A percentile compares a stretch with the other conserved stretches of the same genome.
phyloP scores from a whole-genome alignment of 2,329 filamentous ascomycete genomes.

The Paracoccidioides lutzii region DNA sequence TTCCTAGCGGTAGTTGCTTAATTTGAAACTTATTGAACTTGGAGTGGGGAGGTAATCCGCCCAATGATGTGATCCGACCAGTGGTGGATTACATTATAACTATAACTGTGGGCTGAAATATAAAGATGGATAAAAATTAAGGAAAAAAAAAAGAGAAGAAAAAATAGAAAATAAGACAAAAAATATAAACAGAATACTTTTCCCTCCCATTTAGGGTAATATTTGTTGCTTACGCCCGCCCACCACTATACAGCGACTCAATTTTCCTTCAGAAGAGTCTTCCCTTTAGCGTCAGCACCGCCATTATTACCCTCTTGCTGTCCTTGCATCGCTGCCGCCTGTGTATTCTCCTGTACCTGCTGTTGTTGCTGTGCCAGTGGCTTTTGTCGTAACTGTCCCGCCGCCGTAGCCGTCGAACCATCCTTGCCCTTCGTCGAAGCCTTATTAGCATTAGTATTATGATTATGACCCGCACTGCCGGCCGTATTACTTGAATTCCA shows the following conservation, averaged over 20 bases:
- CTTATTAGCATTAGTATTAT: conserved; percentile 20
- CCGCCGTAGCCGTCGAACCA: background rate
- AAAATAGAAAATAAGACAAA: background rate
- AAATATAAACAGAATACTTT: background rate
- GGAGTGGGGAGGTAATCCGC: too few species aligned
- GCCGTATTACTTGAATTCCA: conserved; percentile 25
- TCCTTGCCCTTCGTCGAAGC: conserved; percentile 6
- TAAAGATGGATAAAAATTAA: background rate
- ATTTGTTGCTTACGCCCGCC: background rate
- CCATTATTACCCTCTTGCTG: background rate
- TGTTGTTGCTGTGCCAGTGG: background rate
- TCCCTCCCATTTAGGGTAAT: background rate
- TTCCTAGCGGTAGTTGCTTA: too few species aligned
- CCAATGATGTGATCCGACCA: too few species aligned
- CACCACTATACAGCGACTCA: conserved; percentile 7
- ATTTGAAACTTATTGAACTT: too few species aligned
- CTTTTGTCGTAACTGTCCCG: too few species aligned
- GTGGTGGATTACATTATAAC: too few species aligned
- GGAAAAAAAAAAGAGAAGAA: background rate
- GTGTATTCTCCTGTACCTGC: background rate
- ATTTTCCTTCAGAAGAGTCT: conserved; percentile 7
- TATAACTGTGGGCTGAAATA: too few species aligned
- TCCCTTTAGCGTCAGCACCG: conserved; percentile 4
- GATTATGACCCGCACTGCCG: conserved; percentile 5
- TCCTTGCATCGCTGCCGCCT: background rate